Evolutionary conservation across 768 basidiomycete genomes (phyloP).

Genomic region (Lactarius psammicola): DNA sequence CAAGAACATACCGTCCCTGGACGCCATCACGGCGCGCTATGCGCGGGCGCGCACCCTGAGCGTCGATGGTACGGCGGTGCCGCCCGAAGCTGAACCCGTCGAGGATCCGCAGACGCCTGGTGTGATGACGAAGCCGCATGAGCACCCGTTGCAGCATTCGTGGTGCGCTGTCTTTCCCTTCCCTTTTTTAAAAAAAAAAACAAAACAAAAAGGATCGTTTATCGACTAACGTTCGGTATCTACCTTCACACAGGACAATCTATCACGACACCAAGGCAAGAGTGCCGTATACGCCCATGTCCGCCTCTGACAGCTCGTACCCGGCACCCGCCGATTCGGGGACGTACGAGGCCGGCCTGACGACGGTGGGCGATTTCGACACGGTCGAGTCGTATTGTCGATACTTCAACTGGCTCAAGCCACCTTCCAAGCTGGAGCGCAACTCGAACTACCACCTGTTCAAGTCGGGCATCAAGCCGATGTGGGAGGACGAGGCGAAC

Average conservation of each 20-base stretch:
- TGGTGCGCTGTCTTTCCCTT: constrained; percentile 51
- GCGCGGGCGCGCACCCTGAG: constrained; percentile 66
- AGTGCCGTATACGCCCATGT: constrained; percentile 54
- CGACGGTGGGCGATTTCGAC: constrained; percentile 84
- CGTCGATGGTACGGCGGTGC: constrained; percentile 58
- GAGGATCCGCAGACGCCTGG: constrained; percentile 85
- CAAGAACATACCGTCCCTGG: constrained; percentile 85
- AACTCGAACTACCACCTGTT: constrained; percentile 96
- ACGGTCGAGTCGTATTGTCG: constrained; percentile 90
- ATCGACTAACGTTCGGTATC: background rate
- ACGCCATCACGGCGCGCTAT: constrained; percentile 79
- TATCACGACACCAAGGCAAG: constrained; percentile 87
- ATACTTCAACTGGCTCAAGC: constrained; percentile 93
- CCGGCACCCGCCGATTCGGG: constrained; percentile 55
- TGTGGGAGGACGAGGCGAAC: constrained; percentile 97
- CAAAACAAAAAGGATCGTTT: background rate
- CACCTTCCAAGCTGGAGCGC: constrained; percentile 81
- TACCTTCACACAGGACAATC: constrained; percentile 63
- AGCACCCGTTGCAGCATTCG: constrained; percentile 80
- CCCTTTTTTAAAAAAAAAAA: background rate
- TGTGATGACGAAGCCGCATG: constrained; percentile 61
- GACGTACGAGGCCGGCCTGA: constrained; percentile 83
- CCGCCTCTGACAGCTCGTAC: constrained; percentile 30
- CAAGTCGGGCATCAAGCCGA: constrained; percentile 91
- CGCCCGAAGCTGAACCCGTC: constrained; percentile 74